Percentiles rank a stretch among this genome's conserved stretches.
Conservation (phyloP, 495 filamentous ascomycete species). For the Rhizodiscina lignyota region DNA sequence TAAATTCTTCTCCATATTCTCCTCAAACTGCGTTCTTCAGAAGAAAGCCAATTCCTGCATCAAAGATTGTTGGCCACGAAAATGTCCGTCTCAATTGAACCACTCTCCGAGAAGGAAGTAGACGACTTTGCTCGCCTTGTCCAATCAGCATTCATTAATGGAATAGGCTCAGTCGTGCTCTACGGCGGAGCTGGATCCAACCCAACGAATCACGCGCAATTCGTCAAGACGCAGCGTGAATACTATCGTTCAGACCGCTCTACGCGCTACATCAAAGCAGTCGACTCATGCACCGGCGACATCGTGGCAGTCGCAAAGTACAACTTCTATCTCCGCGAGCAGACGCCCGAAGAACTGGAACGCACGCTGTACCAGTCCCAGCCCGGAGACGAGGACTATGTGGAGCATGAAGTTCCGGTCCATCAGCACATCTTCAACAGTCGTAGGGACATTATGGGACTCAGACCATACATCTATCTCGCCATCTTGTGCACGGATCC, state of each 20-base stretch:
- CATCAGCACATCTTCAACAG: neutral
- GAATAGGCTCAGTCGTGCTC: neutral
- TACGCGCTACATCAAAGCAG: constrained; percentile 7
- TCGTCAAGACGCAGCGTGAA: neutral
- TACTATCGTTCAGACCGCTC: neutral
- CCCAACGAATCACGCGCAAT: neutral
- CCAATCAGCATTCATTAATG: neutral
- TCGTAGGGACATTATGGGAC: neutral
- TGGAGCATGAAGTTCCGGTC: neutral
- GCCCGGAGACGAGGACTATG: neutral
- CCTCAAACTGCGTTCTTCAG: no score
- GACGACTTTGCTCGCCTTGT: neutral
- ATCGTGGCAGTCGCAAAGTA: constrained; percentile 12
- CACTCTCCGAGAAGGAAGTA: no score
- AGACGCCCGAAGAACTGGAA: constrained; percentile 6
- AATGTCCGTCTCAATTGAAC: no score
- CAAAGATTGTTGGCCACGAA: no score
- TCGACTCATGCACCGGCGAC: constrained; percentile 7
- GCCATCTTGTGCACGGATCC: constrained; percentile 10
- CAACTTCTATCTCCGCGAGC: constrained; percentile 7
- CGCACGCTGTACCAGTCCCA: constrained; percentile 4
- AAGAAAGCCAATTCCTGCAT: no score
- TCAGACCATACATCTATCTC: constrained; percentile 4
- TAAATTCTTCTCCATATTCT: no score
- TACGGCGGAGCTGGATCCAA: neutral